Evolutionary conservation across 1,284 basidiomycete genomes (phyloP).

Genomic region (Cutaneotrichosporon cutaneum): DNA sequence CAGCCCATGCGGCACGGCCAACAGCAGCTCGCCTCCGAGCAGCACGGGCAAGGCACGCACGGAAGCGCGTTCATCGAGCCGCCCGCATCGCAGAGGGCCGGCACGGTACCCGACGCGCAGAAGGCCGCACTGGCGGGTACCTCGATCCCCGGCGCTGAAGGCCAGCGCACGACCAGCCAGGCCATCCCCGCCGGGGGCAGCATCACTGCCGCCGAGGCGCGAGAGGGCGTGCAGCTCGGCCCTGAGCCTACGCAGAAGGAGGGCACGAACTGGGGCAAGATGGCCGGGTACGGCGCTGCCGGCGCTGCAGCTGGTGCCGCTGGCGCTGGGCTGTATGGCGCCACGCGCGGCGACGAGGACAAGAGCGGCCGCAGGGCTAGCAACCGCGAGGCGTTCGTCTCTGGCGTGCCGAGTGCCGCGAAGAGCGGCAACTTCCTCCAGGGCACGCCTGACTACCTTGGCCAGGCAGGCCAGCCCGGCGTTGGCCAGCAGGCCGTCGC

Average conservation of each 20-base stretch:
- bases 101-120: no score
- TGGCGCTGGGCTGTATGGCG: not conserved
- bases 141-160: not conserved
- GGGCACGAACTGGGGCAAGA: not conserved
- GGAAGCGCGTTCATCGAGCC: conserved; percentile 5
- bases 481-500: not conserved
- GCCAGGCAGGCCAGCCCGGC: not conserved
- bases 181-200: not conserved
- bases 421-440: conserved; percentile 6
- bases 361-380: not conserved
- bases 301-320: conserved; percentile 12
- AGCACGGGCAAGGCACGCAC: not conserved
- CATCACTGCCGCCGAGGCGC: not conserved
- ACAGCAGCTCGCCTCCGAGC: no score
- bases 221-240: conserved; percentile 5
- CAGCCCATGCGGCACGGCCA: not conserved
- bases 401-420: conserved; percentile 7
- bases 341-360: not conserved
- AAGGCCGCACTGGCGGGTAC: no score
- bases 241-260: not conserved
- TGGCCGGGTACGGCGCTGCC: conserved; percentile 1
- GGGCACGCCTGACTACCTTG: conserved; percentile 10
- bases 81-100: not conserved
- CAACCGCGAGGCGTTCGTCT: conserved; percentile 16
- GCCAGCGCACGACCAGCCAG: not conserved